These are phyloP conservation scores for Petrea volubilis DNA, from an alignment of 257 asterid species.

Conservation along the genomic window DNA sequence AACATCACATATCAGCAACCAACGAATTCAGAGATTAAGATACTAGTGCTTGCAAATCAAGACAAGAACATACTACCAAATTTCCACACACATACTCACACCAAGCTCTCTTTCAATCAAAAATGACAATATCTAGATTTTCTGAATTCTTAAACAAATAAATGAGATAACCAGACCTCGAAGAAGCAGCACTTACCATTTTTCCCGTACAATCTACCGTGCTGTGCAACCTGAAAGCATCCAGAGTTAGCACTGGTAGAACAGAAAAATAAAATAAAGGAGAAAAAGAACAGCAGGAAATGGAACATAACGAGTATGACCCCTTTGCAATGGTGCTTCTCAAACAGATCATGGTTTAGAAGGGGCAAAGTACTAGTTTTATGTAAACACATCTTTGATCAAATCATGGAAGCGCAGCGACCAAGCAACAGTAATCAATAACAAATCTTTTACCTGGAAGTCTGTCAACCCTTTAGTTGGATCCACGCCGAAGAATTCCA, in stretches of 20 bases:
- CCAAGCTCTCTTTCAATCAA: background rate
- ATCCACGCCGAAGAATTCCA: conserved; percentile 79
- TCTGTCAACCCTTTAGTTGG: conserved; percentile 81
- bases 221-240: conserved; percentile 71
- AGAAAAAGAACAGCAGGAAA: background rate
- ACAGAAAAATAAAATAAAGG: background rate
- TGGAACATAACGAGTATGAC: background rate
- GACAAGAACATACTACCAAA: background rate
- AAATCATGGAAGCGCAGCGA: background rate
- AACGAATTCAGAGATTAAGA: background rate
- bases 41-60: background rate
- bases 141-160: conserved; percentile 14
- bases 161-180: background rate
- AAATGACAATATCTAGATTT: background rate
- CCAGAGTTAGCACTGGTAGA: conserved; percentile 12
- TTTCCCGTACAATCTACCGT: conserved; percentile 74
- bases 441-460: conserved; percentile 52
- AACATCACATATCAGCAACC: background rate
- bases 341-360: background rate
- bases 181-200: conserved; percentile 55
- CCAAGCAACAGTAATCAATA: conserved; percentile 18
- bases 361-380: background rate
- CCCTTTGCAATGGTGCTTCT: background rate
- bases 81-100: background rate
- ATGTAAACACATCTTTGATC: conserved; percentile 7